A percentile compares a stretch with the other conserved stretches of the same genome.
Conservation (phyloP, 306 rosid genomes). For the Vigna angularis region DNA sequence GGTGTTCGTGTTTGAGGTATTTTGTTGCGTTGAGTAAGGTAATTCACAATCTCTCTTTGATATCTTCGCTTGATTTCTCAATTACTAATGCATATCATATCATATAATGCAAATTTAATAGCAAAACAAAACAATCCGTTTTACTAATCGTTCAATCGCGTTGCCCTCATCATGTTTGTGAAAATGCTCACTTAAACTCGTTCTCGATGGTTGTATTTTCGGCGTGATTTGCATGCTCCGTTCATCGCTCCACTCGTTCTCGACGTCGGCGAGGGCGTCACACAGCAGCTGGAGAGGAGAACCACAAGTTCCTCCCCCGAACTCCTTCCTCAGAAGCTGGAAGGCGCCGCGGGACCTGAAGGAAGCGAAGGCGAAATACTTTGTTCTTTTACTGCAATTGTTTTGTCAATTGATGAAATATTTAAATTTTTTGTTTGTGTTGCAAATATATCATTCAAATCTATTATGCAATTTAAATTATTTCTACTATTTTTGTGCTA, state of each 20-base stretch:
- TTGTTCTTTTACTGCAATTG: slow-evolving; percentile 6
- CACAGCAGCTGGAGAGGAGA: slow-evolving; percentile 50
- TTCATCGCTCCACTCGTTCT: slow-evolving; percentile 47
- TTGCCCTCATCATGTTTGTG: neutral
- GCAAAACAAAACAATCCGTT: no score
- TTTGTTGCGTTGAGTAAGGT: no score
- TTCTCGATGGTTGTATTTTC: no score
- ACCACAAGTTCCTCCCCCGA: slow-evolving; percentile 62
- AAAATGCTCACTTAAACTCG: neutral
- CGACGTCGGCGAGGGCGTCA: slow-evolving; percentile 50
- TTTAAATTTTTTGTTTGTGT: neutral
- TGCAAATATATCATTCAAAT: neutral
- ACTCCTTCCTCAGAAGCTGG: slow-evolving; percentile 74
- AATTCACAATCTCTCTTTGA: no score
- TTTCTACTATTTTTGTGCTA: neutral
- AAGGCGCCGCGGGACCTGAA: slow-evolving; percentile 66
- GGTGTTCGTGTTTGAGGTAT: no score
- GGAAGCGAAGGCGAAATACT: slow-evolving; percentile 64
- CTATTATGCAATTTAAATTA: slow-evolving; percentile 22
- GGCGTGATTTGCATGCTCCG: neutral
- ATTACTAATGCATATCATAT: no score
- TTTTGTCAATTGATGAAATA: slow-evolving; percentile 3
- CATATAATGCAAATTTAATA: no score
- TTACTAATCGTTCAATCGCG: neutral
- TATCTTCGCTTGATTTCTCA: no score